phyloP scores from a whole-genome alignment of 2,329 filamentous ascomycete species.

The Fusarium burgessii region DNA sequence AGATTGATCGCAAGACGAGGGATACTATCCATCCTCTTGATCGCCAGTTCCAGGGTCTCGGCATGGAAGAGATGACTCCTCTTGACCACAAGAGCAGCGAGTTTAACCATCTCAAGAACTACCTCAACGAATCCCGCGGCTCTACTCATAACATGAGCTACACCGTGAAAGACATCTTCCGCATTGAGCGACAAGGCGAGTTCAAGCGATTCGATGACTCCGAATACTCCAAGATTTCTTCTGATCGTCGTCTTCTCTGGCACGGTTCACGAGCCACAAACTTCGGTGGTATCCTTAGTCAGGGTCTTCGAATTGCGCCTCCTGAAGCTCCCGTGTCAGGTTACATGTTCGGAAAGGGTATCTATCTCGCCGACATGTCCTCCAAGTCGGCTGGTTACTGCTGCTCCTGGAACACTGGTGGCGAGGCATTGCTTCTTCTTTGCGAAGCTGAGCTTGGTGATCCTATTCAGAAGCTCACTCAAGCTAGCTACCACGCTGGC shows the following conservation, averaged over 20 bases:
- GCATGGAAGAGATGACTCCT: slow-evolving; percentile 80
- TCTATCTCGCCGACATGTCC: slow-evolving; percentile 88
- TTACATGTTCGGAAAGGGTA: slow-evolving; percentile 92
- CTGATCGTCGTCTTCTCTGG: slow-evolving; percentile 84
- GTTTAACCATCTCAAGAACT: slow-evolving; percentile 72
- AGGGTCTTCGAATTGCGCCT: slow-evolving; percentile 90
- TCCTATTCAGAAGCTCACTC: slow-evolving; percentile 74
- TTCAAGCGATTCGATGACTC: slow-evolving; percentile 73
- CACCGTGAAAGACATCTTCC: slow-evolving; percentile 80
- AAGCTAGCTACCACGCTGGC: slow-evolving; percentile 71
- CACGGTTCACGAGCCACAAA: slow-evolving; percentile 88
- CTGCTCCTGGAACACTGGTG: slow-evolving; percentile 68
- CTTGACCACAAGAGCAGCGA: slow-evolving; percentile 70
- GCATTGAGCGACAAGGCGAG: slow-evolving; percentile 82
- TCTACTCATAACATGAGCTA: slow-evolving; percentile 73
- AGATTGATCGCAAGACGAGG: slow-evolving; percentile 64
- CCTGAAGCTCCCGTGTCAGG: slow-evolving; percentile 82
- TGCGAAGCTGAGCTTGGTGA: slow-evolving; percentile 83
- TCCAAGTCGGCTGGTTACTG: slow-evolving; percentile 88
- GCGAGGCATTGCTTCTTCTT: slow-evolving; percentile 79
- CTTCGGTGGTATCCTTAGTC: slow-evolving; percentile 86
- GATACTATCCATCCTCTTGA: slow-evolving; percentile 74
- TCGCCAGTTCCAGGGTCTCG: slow-evolving; percentile 76
- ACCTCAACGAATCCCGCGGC: slow-evolving; percentile 76
- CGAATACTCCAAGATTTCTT: slow-evolving; percentile 63